Conservation (phyloP, 2,329 filamentous ascomycete species). For the Talaromyces sp. region DNA sequence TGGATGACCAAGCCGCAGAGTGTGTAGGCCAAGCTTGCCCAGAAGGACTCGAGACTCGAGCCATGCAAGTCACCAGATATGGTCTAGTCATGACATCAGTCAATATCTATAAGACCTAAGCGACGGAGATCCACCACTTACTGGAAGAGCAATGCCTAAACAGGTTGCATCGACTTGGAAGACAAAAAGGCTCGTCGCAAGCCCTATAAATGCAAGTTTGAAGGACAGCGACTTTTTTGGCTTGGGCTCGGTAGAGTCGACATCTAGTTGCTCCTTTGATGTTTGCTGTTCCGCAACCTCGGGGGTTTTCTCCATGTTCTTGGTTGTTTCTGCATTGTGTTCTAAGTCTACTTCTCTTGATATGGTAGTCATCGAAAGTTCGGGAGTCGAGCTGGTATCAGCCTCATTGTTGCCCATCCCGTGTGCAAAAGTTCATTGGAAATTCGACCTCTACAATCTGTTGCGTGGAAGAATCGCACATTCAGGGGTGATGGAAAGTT, state of each 20-base stretch:
- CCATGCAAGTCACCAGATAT: constrained; percentile 52
- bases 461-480: no score
- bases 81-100: constrained; percentile 28
- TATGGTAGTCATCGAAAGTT: neutral
- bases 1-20: constrained; percentile 57
- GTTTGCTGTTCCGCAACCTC: neutral
- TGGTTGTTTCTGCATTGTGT: neutral
- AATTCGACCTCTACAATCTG: no score
- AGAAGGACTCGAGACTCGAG: constrained; percentile 61
- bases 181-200: constrained; percentile 1
- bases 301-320: neutral
- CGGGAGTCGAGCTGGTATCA: neutral
- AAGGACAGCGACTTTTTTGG: constrained; percentile 1
- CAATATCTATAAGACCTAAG: neutral
- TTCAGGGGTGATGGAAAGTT: neutral
- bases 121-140: neutral
- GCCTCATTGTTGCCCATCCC: neutral
- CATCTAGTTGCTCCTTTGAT: neutral
- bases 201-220: constrained; percentile 5
- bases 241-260: neutral
- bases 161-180: constrained; percentile 4
- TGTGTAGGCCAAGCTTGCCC: constrained; percentile 68
- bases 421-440: neutral
- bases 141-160: constrained; percentile 2
- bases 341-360: neutral